Base-by-base conservation (phyloP, 805 yeast species). In the Blastobotrys robertii region DNA sequence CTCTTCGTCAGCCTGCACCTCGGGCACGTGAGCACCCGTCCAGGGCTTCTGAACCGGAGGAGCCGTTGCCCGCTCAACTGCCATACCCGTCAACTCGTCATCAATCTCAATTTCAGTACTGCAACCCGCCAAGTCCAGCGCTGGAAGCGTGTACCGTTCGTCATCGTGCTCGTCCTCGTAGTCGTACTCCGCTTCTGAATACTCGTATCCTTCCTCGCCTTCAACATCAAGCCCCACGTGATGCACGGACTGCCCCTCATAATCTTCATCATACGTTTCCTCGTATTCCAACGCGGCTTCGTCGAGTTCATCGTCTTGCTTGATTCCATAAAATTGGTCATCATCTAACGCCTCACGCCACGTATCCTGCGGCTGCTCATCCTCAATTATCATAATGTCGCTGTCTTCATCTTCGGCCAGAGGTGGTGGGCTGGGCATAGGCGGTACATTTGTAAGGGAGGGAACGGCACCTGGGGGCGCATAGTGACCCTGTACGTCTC, bases 351-450 rank as follows among this genome's bases (percentile, higher is more conserved):
- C 25, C 25, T 19, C 25, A 19, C 25, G 25, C 25, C 25, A 6
- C 6, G 25, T 19, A 19, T 4, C 6, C 25, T 19, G 25, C 6
- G 25, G 25, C 25, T 19, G 6, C 6, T 19, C 25, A 19, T 19
- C 25, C 25, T 19, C 25, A 19, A 19, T 19, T 19, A 19, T 19
- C 6, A 19, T 19, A 19, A 19, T 19, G 25, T 19, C 25, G 25
- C 25, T 19, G n/a, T 63, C 38, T 47, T 54, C 25, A 39, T 35
- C 49, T 43, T 28, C 38, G 5, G 8, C 39, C 19, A 14, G 35
- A 5, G 29, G 34, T 15, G 12, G 14, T n/a, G 19, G 34, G 13
- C 14, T 5, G 6, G 8, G 25, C 6, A 30, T 4, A 6, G 10
- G 12, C 31, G 13, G 33, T 5, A 8, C 11, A 13, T 3, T 19